A percentile compares a stretch with the other conserved stretches of the same genome.
Evolutionary conservation across 2,329 filamentous ascomycete genomes (phyloP).

Genomic region (Calonectria pseudoturangicola): DNA sequence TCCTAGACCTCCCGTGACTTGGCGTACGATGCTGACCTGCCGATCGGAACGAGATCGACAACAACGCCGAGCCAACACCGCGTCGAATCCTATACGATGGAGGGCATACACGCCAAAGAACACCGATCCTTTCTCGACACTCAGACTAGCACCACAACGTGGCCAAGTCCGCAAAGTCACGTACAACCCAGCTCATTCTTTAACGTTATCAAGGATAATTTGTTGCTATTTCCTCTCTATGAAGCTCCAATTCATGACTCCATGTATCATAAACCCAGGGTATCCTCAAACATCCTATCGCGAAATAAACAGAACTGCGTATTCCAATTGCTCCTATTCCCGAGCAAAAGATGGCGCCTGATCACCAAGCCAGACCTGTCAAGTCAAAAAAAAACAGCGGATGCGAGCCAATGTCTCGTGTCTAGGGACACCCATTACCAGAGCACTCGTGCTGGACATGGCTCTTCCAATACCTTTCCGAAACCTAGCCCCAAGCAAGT

Average conservation of each 20-base stretch:
- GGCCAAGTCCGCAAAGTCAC: background rate
- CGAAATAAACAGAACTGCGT: slow-evolving; percentile 5
- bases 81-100: background rate
- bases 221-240: background rate
- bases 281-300: slow-evolving; percentile 23
- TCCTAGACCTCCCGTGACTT: background rate
- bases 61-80: background rate
- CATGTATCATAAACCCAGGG: slow-evolving; percentile 10
- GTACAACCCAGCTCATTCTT: background rate
- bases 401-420: background rate
- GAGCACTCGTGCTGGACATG: slow-evolving; percentile 20
- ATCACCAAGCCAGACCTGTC: background rate
- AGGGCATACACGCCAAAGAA: no score
- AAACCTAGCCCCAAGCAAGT: background rate
- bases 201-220: background rate
- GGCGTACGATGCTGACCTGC: no score
- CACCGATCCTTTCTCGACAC: no score
- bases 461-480: slow-evolving; percentile 9
- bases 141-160: no score
- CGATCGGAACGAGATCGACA: background rate
- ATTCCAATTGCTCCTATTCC: background rate
- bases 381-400: background rate
- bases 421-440: background rate
- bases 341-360: background rate
- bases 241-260: background rate